Evolutionary conservation across 2,329 filamentous ascomycete genomes (phyloP).

Genomic region (Fusarium temperatum): DNA sequence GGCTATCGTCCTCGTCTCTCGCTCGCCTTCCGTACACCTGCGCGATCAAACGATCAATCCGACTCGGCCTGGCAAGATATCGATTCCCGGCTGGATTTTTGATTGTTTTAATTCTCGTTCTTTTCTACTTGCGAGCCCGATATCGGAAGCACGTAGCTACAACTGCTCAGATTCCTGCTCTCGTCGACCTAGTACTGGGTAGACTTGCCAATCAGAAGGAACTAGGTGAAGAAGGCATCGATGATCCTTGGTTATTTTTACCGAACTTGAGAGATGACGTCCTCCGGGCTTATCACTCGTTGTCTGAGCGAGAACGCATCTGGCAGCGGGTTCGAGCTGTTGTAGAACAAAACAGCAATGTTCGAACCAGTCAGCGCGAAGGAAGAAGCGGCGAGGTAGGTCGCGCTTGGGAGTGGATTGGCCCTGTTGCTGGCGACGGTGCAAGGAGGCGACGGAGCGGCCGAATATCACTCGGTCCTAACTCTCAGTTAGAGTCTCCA

Average conservation of each 20-base stretch:
- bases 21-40: constrained; percentile 89
- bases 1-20: constrained; percentile 87
- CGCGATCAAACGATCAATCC: constrained; percentile 79
- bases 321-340: constrained; percentile 86
- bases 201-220: constrained; percentile 85
- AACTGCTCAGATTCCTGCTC: constrained; percentile 77
- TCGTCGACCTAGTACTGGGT: constrained; percentile 87
- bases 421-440: constrained; percentile 59
- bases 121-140: constrained; percentile 71
- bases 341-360: constrained; percentile 93
- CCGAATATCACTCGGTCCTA: constrained; percentile 58
- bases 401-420: constrained; percentile 76
- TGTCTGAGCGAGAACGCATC: constrained; percentile 78
- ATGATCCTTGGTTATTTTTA: constrained; percentile 84
- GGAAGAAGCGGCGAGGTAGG: constrained; percentile 71
- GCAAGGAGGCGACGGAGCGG: constrained; percentile 60
- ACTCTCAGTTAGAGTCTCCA: constrained; percentile 49
- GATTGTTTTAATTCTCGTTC: constrained; percentile 57
- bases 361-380: constrained; percentile 78
- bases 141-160: constrained; percentile 71
- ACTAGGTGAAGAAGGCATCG: constrained; percentile 72
- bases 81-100: constrained; percentile 81
- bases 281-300: constrained; percentile 80
- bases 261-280: constrained; percentile 93
- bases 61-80: constrained; percentile 86